Base-by-base conservation (phyloP, 2,329 filamentous ascomycete genomes). In the Aspergillus fructus region DNA sequence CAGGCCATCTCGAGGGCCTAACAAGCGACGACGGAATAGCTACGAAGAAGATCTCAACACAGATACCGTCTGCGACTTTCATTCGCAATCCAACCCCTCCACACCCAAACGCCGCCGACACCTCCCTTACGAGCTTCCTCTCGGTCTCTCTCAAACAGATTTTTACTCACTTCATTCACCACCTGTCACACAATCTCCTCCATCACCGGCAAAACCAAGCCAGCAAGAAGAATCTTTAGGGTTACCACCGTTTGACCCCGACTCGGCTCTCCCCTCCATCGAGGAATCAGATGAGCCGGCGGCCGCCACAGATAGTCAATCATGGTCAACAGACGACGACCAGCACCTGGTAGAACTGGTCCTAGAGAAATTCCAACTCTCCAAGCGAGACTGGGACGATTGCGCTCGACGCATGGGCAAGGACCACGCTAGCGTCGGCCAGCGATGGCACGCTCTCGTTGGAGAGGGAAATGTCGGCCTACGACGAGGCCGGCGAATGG, bases 21-120 rank as follows among this genome's bases (percentile, higher is more conserved):
- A 74, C 58, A 78, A 79, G 62, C 70, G 77, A 52, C 64, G 69
- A 24, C 73, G 76, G 55, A 67, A 70, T 48, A 56, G 59, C 15
- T 69, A 66, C 49, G 71, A 70, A 53, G 68, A 68, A 19, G 54
- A 64, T 12, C 51, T 56, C 17, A 58, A 67, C 53, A 58, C 34
- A 9, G 34, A 47, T 30, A 9, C n/a, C 11, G 51, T 58, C 27
- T 55, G 42, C 48, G 53, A 66, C 21, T 47, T 64, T 15, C 59
- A 66, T 30, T 45, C 61, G 41, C 34, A 62, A 40, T 60, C 68
- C 46, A 67, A 64, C 39, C 71, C 73, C 55, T 73, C 74, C 4
- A 81, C 78, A 11, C 78, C 78, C 4, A 81, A 81, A 63, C 74
- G 78, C 59, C 72, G 65, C 40, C 71, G 77, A 17, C 69, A 74